phyloP scores from a whole-genome alignment of 1,284 basidiomycete species.

The Marasmius fiardii region DNA sequence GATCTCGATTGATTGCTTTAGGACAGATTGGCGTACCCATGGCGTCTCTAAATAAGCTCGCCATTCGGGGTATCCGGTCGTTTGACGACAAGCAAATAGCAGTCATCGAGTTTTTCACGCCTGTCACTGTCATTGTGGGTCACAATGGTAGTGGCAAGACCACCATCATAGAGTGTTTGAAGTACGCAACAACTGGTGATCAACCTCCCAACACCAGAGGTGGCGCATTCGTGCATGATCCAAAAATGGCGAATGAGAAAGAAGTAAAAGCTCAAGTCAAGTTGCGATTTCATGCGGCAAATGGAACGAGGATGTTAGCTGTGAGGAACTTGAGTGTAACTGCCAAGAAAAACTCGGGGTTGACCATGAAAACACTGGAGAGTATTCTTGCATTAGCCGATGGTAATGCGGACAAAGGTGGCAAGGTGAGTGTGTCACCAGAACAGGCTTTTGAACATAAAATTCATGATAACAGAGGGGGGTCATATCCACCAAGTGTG shows the following conservation, averaged over 20 bases:
- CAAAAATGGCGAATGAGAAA: slow-evolving; percentile 98
- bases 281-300: slow-evolving; percentile 88
- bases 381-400: slow-evolving; percentile 82
- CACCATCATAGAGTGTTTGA: slow-evolving; percentile 98
- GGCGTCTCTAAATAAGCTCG: slow-evolving; percentile 86
- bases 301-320: slow-evolving; percentile 87
- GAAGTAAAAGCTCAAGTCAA: slow-evolving; percentile 99
- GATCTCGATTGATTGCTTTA: too few relatives aligned
- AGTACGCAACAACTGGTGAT: slow-evolving; percentile 98
- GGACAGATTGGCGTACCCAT: slow-evolving; percentile 34
- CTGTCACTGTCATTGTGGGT: slow-evolving; percentile 98
- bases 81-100: slow-evolving; percentile 95
- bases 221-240: slow-evolving; percentile 97
- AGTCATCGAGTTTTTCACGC: slow-evolving; percentile 96
- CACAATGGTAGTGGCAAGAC: slow-evolving; percentile 99
- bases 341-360: slow-evolving; percentile 80
- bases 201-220: slow-evolving; percentile 97
- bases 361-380: slow-evolving; percentile 98
- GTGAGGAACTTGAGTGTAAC: slow-evolving; percentile 93
- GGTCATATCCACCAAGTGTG: slow-evolving; percentile 92
- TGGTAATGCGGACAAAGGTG: slow-evolving; percentile 60
- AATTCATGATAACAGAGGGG: slow-evolving; percentile 53
- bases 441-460: neutral
- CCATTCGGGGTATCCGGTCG: slow-evolving; percentile 83
- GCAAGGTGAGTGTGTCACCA: slow-evolving; percentile 61